Percentiles rank a stretch among this genome's conserved stretches.
Conservation (phyloP, 2,329 filamentous ascomycete genomes). For the Colletotrichum sp. region DNA sequence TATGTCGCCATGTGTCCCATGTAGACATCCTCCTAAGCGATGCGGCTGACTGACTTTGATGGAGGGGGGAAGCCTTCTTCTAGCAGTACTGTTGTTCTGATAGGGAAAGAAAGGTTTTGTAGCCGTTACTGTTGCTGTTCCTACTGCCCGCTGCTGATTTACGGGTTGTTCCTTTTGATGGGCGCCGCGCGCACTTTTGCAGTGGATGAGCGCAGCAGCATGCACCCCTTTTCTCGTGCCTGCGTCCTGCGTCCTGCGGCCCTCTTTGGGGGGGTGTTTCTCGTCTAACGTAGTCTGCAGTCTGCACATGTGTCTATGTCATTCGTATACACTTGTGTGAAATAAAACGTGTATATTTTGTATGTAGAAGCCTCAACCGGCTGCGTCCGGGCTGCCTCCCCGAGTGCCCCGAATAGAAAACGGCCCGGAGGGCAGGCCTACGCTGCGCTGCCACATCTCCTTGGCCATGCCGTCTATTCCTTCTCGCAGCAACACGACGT, state of each 20-base stretch:
- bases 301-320: not conserved
- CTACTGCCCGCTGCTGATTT: not conserved
- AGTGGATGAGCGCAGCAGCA: not conserved
- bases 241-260: not conserved
- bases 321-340: not conserved
- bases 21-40: not conserved
- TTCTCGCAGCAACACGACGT: not conserved
- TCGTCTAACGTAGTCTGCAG: not conserved
- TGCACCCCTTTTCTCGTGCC: not conserved
- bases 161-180: not conserved
- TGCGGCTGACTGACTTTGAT: not conserved
- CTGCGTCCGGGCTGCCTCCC: not conserved
- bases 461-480: not conserved
- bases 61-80: not conserved
- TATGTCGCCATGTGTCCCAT: not conserved
- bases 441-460: not conserved
- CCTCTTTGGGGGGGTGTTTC: not conserved
- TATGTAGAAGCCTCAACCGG: not conserved
- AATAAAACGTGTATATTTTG: not conserved
- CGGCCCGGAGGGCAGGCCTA: not conserved
- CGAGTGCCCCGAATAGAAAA: not conserved
- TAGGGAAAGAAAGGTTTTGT: not conserved
- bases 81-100: not conserved
- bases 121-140: not conserved
- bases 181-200: not conserved